A percentile compares a stretch with the other conserved stretches of the same genome.
Conservation (phyloP, 2,329 filamentous ascomycete species). For the Lasiodiplodia hormozganensis region DNA sequence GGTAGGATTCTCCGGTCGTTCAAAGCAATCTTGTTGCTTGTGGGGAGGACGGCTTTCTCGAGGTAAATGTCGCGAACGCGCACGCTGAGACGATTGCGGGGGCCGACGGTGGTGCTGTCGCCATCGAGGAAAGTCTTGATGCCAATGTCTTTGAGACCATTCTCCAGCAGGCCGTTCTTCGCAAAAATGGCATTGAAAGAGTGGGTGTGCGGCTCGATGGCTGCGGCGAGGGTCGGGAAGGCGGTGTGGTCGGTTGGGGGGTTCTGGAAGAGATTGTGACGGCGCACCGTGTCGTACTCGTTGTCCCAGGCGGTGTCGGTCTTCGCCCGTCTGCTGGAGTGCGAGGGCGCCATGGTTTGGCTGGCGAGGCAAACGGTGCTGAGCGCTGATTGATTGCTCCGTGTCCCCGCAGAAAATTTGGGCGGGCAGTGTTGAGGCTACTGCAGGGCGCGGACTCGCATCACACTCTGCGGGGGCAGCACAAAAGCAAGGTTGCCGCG, state of each 20-base stretch:
- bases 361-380: neutral
- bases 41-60: constrained; percentile 79
- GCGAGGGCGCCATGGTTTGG: constrained; percentile 24
- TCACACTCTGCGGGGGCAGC: constrained; percentile 5
- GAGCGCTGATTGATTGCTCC: neutral
- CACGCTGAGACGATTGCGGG: constrained; percentile 77
- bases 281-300: constrained; percentile 82
- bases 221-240: constrained; percentile 83
- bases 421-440: constrained; percentile 5
- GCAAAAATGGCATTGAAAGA: constrained; percentile 93
- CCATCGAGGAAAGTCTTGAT: constrained; percentile 87
- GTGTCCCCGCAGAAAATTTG: neutral
- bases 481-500: neutral
- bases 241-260: constrained; percentile 87
- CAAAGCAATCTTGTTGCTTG: constrained; percentile 80
- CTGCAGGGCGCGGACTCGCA: constrained; percentile 4
- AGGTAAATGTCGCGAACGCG: constrained; percentile 82
- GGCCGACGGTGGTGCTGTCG: constrained; percentile 65
- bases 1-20: constrained; percentile 86
- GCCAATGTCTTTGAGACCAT: constrained; percentile 87
- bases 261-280: constrained; percentile 87
- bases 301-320: constrained; percentile 75
- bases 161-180: constrained; percentile 73
- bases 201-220: constrained; percentile 91
- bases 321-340: constrained; percentile 33